Conservation (phyloP, 495 filamentous ascomycete species). For the Aspergillus sclerotioniger region DNA sequence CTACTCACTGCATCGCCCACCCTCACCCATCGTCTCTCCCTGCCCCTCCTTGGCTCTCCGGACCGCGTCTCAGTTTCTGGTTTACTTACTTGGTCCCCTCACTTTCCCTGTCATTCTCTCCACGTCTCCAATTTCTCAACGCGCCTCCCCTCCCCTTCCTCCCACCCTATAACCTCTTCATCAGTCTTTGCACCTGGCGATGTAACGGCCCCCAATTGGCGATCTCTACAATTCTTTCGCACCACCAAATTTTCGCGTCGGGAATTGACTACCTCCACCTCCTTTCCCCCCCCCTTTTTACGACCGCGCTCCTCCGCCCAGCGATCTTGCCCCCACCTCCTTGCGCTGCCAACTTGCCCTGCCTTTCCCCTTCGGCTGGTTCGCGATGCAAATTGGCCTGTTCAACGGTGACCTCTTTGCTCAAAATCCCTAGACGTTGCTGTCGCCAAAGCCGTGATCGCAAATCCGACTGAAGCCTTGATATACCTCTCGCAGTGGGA, state of each 20-base stretch:
- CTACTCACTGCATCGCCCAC: neutral
- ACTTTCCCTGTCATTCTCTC: neutral
- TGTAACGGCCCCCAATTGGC: slow-evolving; percentile 9
- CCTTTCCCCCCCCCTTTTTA: slow-evolving; percentile 25
- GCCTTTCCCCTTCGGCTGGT: slow-evolving; percentile 1
- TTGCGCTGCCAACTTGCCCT: slow-evolving; percentile 11
- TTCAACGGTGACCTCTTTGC: slow-evolving; percentile 17
- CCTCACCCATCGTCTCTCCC: neutral
- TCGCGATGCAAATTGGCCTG: slow-evolving; percentile 22
- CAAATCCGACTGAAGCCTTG: neutral
- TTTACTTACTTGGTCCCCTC: slow-evolving; percentile 5
- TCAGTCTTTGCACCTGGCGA: slow-evolving; percentile 1
- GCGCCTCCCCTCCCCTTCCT: neutral
- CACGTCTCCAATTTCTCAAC: slow-evolving; percentile 1
- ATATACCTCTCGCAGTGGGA: neutral
- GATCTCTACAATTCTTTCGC: neutral
- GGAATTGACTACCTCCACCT: slow-evolving; percentile 18
- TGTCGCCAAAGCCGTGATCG: neutral
- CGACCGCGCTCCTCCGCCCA: slow-evolving; percentile 15
- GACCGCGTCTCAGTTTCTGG: neutral
- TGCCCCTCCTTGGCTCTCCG: neutral
- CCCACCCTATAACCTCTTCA: neutral
- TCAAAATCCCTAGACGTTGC: neutral
- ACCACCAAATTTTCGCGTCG: slow-evolving; percentile 3
- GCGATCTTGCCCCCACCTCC: slow-evolving; percentile 12